phyloP scores from a whole-genome alignment of 1,139 yeast genomes.

The Zygosaccharomyces pseudobailii region DNA sequence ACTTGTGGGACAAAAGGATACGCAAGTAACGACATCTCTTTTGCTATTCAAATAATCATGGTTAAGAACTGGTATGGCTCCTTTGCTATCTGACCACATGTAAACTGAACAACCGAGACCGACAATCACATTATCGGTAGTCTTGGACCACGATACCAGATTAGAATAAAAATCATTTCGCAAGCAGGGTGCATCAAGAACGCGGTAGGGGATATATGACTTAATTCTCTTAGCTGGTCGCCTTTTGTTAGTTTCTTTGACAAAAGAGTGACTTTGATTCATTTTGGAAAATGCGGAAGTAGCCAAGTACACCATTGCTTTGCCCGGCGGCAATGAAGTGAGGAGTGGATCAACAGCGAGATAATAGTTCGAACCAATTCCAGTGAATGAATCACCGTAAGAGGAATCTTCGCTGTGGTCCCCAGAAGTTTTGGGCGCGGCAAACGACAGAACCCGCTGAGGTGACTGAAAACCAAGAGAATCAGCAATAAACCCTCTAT shows the following conservation, averaged over 20 bases:
- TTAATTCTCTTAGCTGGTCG: constrained; percentile 25
- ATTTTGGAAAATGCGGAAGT: constrained; percentile 17
- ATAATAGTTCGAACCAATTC: constrained; percentile 8
- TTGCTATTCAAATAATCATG: constrained; percentile 28
- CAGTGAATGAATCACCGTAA: neutral
- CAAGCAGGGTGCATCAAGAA: constrained; percentile 70
- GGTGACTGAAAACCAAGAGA: constrained; percentile 43
- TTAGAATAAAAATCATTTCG: constrained; percentile 80
- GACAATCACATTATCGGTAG: constrained; percentile 54
- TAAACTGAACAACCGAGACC: constrained; percentile 61
- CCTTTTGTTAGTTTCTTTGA: constrained; percentile 4
- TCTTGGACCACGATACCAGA: constrained; percentile 66
- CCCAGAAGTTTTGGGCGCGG: constrained; percentile 1
- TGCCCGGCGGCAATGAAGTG: constrained; percentile 21
- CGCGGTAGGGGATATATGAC: constrained; percentile 42
- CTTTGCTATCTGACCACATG: constrained; percentile 57
- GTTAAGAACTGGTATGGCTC: constrained; percentile 40
- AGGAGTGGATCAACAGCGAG: constrained; percentile 20
- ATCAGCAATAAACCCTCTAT: constrained; percentile 42
- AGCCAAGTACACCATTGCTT: constrained; percentile 20
- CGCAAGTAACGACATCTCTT: constrained; percentile 50
- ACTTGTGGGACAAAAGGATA: constrained; percentile 47
- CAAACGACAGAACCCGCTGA: constrained; percentile 19
- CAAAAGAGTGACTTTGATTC: constrained; percentile 14
- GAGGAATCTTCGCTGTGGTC: constrained; percentile 1